These are phyloP conservation scores for Antrodiella citrinella DNA, from an alignment of 768 basidiomycete genomes.

Conservation along the genomic window DNA sequence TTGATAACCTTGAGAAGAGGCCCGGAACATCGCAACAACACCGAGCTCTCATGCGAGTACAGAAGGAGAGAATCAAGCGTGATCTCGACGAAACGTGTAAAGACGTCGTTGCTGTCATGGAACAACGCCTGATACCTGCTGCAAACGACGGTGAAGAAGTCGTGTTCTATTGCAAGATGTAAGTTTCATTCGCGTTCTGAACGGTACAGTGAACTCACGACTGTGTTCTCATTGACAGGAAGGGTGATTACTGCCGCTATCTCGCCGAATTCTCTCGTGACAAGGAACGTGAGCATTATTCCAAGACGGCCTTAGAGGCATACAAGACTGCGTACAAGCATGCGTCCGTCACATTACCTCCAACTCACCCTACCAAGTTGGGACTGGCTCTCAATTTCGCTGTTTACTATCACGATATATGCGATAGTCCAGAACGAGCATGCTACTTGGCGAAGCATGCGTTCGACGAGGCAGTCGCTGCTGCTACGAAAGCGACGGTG, in stretches of 20 bases:
- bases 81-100: constrained; percentile 73
- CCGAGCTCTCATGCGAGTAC: constrained; percentile 57
- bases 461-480: constrained; percentile 79
- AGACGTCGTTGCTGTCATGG: constrained; percentile 67
- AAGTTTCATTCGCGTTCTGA: constrained; percentile 25
- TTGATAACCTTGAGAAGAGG: constrained; percentile 70
- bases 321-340: constrained; percentile 86
- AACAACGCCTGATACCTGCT: constrained; percentile 45
- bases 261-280: constrained; percentile 78
- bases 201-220: not conserved
- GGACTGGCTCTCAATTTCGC: constrained; percentile 89
- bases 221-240: constrained; percentile 28
- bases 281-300: constrained; percentile 50
- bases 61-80: constrained; percentile 68
- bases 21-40: constrained; percentile 44
- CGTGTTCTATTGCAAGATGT: constrained; percentile 91
- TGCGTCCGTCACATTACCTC: constrained; percentile 62
- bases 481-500: constrained; percentile 14
- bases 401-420: constrained; percentile 90
- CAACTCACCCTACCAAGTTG: constrained; percentile 79
- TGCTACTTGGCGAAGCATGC: constrained; percentile 88
- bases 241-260: constrained; percentile 89
- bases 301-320: constrained; percentile 70
- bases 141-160: constrained; percentile 74
- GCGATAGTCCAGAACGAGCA: constrained; percentile 77